These are phyloP conservation scores for Penicillium freii DNA, from an alignment of 2,329 filamentous ascomycete genomes.

Conservation along the genomic window DNA sequence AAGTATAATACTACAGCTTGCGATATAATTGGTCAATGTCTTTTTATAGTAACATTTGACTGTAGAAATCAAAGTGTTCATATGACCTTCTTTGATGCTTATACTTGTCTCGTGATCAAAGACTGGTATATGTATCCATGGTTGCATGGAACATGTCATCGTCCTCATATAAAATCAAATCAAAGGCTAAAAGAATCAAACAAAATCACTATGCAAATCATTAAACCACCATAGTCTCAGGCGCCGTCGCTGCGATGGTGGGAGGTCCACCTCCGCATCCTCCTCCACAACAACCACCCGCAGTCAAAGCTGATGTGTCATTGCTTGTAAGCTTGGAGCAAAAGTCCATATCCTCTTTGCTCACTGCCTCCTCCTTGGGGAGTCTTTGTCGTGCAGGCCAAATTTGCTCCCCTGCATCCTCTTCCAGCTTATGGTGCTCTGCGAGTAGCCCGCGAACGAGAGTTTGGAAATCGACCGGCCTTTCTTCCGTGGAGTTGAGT, in stretches of 20 bases:
- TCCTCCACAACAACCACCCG: constrained; percentile 24
- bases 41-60: background rate
- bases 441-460: constrained; percentile 50
- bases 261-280: constrained; percentile 15
- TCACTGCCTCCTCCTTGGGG: constrained; percentile 26
- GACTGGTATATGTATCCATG: background rate
- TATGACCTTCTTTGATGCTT: background rate
- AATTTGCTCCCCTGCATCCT: constrained; percentile 47
- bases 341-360: constrained; percentile 34
- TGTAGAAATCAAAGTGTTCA: background rate
- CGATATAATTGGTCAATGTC: background rate
- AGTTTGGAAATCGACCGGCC: constrained; percentile 56
- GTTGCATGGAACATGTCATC: background rate
- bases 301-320: background rate
- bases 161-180: background rate
- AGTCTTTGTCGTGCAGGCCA: constrained; percentile 50
- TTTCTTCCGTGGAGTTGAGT: constrained; percentile 60
- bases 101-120: background rate
- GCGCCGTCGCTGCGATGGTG: constrained; percentile 3
- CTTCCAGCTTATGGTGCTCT: constrained; percentile 49
- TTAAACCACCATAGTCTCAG: constrained; percentile 21
- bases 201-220: background rate
- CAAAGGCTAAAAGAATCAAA: background rate
- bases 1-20: background rate
- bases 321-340: constrained; percentile 25